phyloP scores from a whole-genome alignment of 495 filamentous ascomycete species.

The Neurospora africana region DNA sequence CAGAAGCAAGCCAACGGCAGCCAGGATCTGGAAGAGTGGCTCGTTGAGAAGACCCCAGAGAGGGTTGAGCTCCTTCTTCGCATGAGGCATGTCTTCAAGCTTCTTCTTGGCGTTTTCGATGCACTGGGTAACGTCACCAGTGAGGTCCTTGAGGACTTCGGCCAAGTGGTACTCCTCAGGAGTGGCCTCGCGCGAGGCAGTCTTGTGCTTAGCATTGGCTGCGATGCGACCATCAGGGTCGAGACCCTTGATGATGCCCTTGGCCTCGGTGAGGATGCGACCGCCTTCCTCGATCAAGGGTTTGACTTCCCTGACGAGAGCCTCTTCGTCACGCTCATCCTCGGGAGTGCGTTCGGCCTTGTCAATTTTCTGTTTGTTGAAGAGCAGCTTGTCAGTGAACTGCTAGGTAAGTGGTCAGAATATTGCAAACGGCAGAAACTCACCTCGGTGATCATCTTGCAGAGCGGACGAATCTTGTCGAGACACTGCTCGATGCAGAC shows the following conservation, averaged over 20 bases:
- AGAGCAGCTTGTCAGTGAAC: constrained; percentile 1
- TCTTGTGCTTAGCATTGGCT: constrained; percentile 74
- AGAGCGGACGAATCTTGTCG: constrained; percentile 73
- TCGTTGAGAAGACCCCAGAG: constrained; percentile 74
- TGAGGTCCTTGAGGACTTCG: constrained; percentile 68
- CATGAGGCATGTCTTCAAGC: constrained; percentile 83
- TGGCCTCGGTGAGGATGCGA: constrained; percentile 74
- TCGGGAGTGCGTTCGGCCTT: constrained; percentile 72
- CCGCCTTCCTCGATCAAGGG: constrained; percentile 79
- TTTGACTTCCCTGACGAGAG: constrained; percentile 73
- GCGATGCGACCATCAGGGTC: constrained; percentile 83
- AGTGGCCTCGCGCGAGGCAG: constrained; percentile 69
- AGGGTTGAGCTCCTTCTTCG: constrained; percentile 87
- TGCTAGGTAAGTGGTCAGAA: not conserved
- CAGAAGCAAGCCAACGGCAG: constrained; percentile 76
- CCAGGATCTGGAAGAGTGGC: constrained; percentile 87
- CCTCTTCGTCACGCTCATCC: constrained; percentile 85
- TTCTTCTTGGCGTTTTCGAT: constrained; percentile 80
- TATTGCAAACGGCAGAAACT: constrained; percentile 14
- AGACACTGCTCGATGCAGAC: constrained; percentile 66
- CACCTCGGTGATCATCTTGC: constrained; percentile 80
- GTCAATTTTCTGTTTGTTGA: constrained; percentile 52
- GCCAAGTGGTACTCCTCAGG: constrained; percentile 81
- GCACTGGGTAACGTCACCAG: constrained; percentile 52
- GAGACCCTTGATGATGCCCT: constrained; percentile 80